Evolutionary conservation across 2,329 filamentous ascomycete genomes (phyloP).

Genomic region (Cryoendolithus antarcticus): DNA sequence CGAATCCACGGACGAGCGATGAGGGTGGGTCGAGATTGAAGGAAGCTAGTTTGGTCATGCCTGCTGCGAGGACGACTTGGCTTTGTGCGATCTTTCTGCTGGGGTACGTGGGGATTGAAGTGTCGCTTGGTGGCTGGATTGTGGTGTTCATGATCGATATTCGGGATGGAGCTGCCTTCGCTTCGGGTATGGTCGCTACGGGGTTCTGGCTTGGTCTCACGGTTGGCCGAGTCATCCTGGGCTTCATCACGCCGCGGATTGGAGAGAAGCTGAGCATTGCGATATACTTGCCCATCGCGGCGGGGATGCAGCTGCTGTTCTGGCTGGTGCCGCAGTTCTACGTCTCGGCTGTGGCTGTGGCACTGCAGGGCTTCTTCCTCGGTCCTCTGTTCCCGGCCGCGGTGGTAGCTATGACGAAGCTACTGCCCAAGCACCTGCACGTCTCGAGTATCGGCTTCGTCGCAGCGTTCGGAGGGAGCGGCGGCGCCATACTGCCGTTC

Average conservation of each 20-base stretch:
- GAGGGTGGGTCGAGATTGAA: conserved; percentile 38
- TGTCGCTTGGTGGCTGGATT: conserved; percentile 68
- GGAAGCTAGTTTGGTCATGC: conserved; percentile 35
- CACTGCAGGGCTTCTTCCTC: conserved; percentile 65
- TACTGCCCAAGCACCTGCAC: conserved; percentile 61
- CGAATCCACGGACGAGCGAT: conserved; percentile 32
- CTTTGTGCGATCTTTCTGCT: conserved; percentile 62
- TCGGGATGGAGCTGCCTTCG: conserved; percentile 55
- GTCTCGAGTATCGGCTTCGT: conserved; percentile 73
- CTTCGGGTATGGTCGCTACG: conserved; percentile 62
- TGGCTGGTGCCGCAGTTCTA: conserved; percentile 72
- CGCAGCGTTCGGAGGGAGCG: conserved; percentile 62
- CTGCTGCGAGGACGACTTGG: conserved; percentile 52
- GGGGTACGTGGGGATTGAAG: conserved; percentile 67
- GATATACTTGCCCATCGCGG: conserved; percentile 51
- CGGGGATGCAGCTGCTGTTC: conserved; percentile 59
- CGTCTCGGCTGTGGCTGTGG: conserved; percentile 58
- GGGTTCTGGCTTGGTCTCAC: conserved; percentile 80
- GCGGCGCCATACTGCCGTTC: conserved; percentile 55
- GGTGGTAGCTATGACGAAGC: conserved; percentile 59
- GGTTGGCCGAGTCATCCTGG: conserved; percentile 57
- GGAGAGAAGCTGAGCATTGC: conserved; percentile 53
- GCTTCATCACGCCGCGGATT: conserved; percentile 61
- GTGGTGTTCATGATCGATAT: conserved; percentile 78
- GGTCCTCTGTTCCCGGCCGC: conserved; percentile 68